Conservation (phyloP, 2,329 filamentous ascomycete genomes). For the Trichoderma breve region DNA sequence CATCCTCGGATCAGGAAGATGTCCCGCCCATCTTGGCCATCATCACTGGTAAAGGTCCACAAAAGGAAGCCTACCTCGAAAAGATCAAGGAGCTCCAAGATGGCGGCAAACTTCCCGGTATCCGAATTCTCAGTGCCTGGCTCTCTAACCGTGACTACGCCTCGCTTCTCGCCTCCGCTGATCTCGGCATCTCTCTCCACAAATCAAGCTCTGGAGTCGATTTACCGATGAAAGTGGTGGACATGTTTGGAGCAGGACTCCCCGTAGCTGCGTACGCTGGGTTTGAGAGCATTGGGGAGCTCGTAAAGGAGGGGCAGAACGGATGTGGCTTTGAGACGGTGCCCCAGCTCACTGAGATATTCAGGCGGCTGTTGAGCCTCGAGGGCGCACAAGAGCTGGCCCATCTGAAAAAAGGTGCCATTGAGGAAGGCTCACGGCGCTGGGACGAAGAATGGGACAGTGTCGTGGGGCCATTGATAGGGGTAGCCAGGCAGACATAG, state of each 20-base stretch:
- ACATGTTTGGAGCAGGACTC: conserved; percentile 95
- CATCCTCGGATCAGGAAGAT: conserved; percentile 39
- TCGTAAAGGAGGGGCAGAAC: conserved; percentile 85
- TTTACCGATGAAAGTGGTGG: conserved; percentile 97
- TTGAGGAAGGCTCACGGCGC: conserved; percentile 68
- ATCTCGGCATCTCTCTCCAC: conserved; percentile 87
- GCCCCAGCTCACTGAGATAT: conserved; percentile 59
- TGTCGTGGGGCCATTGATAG: conserved; percentile 72
- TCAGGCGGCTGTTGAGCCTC: conserved; percentile 63
- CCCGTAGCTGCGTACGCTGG: conserved; percentile 83
- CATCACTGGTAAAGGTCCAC: conserved; percentile 91
- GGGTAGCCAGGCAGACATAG: conserved; percentile 33
- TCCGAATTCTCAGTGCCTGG: conserved; percentile 80
- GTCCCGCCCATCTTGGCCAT: conserved; percentile 74
- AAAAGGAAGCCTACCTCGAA: conserved; percentile 71
- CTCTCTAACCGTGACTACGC: conserved; percentile 83
- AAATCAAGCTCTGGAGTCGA: conserved; percentile 93
- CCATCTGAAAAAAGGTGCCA: conserved; percentile 65
- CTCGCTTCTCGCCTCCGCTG: conserved; percentile 75
- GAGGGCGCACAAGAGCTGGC: conserved; percentile 53
- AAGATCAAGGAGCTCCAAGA: conserved; percentile 61
- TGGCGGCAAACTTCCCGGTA: conserved; percentile 62
- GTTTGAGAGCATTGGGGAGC: conserved; percentile 85
- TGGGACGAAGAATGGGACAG: conserved; percentile 95
- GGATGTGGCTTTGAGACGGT: conserved; percentile 79